Percentiles rank a stretch among this genome's conserved stretches.
Conservation (phyloP, 371 early-diverging fungal species). For the Mucor circinelloides region DNA sequence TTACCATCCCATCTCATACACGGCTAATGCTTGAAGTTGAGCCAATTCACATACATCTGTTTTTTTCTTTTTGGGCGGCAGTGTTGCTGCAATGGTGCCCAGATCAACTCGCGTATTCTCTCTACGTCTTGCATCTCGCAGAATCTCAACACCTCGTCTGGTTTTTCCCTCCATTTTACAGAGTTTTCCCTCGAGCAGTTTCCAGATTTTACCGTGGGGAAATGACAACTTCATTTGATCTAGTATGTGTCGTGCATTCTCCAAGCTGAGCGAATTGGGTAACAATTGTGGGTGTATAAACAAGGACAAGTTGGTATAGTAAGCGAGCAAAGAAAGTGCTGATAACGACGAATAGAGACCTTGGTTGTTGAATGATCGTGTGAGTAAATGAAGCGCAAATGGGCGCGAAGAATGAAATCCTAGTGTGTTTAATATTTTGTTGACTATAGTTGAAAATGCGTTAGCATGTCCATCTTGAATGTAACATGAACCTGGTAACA, state of each 20-base stretch:
- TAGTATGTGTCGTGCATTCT: constrained; percentile 34
- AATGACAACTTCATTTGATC: constrained; percentile 42
- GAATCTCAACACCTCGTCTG: constrained; percentile 43
- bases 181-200: constrained; percentile 47
- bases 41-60: constrained; percentile 28
- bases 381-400: constrained; percentile 46
- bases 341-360: constrained; percentile 46
- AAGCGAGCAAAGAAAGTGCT: constrained; percentile 43
- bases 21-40: constrained; percentile 46
- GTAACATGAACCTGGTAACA: neutral
- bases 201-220: constrained; percentile 47
- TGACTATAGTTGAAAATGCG: constrained; percentile 30
- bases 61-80: constrained; percentile 7
- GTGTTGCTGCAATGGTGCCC: neutral
- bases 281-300: constrained; percentile 49
- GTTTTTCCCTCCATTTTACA: constrained; percentile 51
- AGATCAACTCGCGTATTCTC: constrained; percentile 12
- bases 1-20: constrained; percentile 58
- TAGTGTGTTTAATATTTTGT: constrained; percentile 45
- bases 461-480: too few relatives aligned
- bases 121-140: constrained; percentile 44
- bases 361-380: constrained; percentile 36
- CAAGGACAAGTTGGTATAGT: constrained; percentile 50
- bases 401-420: constrained; percentile 55
- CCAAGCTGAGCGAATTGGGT: constrained; percentile 40